These are phyloP conservation scores for Hemisphaericaspora nanyangensis DNA, from an alignment of 805 yeast species.

Conservation along the genomic window DNA sequence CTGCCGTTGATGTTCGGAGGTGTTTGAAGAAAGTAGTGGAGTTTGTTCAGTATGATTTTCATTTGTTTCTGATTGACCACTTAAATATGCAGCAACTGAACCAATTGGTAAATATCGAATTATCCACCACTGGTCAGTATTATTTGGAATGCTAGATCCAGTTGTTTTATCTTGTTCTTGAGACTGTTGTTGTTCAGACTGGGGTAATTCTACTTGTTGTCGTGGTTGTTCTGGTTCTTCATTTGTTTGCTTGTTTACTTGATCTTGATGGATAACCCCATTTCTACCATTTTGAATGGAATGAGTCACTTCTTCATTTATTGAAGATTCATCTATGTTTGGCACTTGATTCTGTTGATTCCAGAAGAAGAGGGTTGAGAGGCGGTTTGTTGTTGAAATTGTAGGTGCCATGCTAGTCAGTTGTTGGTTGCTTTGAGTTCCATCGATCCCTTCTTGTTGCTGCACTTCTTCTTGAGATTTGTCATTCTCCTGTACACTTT, in stretches of 20 bases:
- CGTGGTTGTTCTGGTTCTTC: no score
- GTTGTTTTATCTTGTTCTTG: no score
- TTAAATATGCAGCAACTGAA: slow-evolving; percentile 12
- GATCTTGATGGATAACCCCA: no score
- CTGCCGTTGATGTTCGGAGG: not conserved
- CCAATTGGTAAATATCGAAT: slow-evolving; percentile 5
- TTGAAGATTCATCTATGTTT: not conserved
- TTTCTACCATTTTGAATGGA: not conserved
- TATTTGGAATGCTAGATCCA: not conserved
- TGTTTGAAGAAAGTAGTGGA: not conserved
- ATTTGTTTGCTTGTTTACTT: no score
- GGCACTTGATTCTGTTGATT: slow-evolving; percentile 3
- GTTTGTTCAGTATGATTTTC: slow-evolving; percentile 1
- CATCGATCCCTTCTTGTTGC: no score
- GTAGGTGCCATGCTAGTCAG: not conserved
- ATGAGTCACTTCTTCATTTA: not conserved
- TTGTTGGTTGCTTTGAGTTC: no score
- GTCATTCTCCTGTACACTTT: not conserved
- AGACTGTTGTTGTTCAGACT: no score
- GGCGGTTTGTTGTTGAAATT: slow-evolving; percentile 3
- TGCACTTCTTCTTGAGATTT: no score
- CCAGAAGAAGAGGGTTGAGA: slow-evolving; percentile 3
- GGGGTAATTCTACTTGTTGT: no score
- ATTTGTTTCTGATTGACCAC: not conserved
- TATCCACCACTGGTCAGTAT: slow-evolving; percentile 8